These are phyloP conservation scores for Stygiomarasmius scandens DNA, from an alignment of 1,284 basidiomycete genomes.

Conservation along the genomic window DNA sequence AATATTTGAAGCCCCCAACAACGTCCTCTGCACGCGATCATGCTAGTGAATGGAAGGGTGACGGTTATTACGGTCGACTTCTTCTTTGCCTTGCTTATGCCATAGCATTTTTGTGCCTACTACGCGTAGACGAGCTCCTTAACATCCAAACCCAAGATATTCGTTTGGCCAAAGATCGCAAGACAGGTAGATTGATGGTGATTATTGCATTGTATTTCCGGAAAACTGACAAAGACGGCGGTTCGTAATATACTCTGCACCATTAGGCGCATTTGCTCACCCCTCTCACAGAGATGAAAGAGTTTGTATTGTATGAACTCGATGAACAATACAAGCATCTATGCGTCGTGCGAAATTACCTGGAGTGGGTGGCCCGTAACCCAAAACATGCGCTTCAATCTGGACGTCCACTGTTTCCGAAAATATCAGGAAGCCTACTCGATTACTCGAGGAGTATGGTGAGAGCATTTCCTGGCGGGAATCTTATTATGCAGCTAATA, in stretches of 20 bases:
- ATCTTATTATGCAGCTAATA: background rate
- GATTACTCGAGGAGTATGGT: no score
- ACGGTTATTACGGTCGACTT: no score
- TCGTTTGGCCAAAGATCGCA: constrained; percentile 5
- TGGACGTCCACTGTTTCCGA: no score
- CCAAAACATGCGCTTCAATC: background rate
- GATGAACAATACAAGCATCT: constrained; percentile 20
- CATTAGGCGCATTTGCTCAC: background rate
- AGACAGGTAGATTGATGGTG: constrained; percentile 17
- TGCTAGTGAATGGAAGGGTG: no score
- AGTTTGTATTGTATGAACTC: constrained; percentile 22
- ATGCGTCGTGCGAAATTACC: constrained; percentile 25
- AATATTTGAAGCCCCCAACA: no score
- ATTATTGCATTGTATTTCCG: constrained; percentile 25
- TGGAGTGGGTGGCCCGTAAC: constrained; percentile 19
- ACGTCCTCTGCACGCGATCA: no score
- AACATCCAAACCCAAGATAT: constrained; percentile 34
- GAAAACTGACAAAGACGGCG: constrained; percentile 28
- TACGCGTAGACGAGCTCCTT: constrained; percentile 35
- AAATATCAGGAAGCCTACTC: no score
- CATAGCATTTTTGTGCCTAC: constrained; percentile 33
- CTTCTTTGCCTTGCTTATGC: constrained; percentile 24
- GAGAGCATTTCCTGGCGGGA: no score
- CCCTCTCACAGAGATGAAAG: constrained; percentile 22
- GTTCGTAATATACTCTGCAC: constrained; percentile 15